A percentile compares a stretch with the other conserved stretches of the same genome.
phyloP scores from a whole-genome alignment of 1,139 yeast genomes.

The Scheffersomyces segobiensis region DNA sequence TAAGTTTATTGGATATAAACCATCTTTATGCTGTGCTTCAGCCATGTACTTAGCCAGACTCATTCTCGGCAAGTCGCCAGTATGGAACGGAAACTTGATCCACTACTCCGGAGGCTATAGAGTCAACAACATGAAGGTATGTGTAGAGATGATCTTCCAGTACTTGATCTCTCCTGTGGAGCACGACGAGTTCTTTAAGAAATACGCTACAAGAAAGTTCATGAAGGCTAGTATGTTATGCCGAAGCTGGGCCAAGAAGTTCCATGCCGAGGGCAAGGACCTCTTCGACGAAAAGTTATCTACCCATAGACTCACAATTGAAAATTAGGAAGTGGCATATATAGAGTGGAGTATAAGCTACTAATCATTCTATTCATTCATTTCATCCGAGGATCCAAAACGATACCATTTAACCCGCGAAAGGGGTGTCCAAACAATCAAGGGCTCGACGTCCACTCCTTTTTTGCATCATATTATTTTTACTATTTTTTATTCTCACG shows the following conservation, averaged over 20 bases:
- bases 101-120: constrained; percentile 94
- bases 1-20: constrained; percentile 73
- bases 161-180: constrained; percentile 81
- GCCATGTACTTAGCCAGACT: constrained; percentile 87
- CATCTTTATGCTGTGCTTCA: constrained; percentile 86
- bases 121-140: constrained; percentile 67
- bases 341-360: background rate
- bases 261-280: constrained; percentile 28
- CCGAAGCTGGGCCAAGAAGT: constrained; percentile 85
- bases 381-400: background rate
- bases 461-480: background rate
- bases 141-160: constrained; percentile 72
- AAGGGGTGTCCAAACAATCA: background rate
- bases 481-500: background rate
- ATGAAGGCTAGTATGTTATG: constrained; percentile 90
- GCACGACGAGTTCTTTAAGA: constrained; percentile 92
- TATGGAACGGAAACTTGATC: constrained; percentile 80
- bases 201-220: constrained; percentile 87
- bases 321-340: constrained; percentile 1
- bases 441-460: background rate
- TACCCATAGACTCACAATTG: constrained; percentile 15
- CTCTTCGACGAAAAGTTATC: constrained; percentile 17
- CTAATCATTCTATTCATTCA: background rate
- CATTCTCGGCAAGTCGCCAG: constrained; percentile 68
- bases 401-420: background rate